These are phyloP conservation scores for Epichloe baconii DNA, from an alignment of 2,329 filamentous ascomycete species.

Conservation along the genomic window DNA sequence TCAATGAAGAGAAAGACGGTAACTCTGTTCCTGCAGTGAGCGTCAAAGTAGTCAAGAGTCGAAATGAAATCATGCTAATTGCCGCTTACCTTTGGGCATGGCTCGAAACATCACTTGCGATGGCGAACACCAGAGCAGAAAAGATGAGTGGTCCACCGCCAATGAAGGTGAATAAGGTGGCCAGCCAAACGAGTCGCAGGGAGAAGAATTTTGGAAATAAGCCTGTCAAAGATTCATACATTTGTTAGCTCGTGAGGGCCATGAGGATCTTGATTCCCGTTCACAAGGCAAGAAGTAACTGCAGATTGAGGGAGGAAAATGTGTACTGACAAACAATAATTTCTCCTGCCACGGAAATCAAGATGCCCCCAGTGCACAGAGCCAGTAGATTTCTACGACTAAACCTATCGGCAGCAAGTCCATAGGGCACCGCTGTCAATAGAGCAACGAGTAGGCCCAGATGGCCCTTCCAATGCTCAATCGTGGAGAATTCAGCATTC, in stretches of 20 bases:
- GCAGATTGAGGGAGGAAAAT: background rate
- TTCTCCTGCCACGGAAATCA: constrained; percentile 3
- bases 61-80: background rate
- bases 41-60: background rate
- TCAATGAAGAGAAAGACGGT: background rate
- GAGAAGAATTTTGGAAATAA: constrained; percentile 1
- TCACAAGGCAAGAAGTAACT: background rate
- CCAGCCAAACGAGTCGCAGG: constrained; percentile 1
- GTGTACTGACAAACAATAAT: constrained; percentile 1
- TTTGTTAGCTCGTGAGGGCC: background rate
- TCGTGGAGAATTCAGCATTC: background rate
- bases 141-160: constrained; percentile 3
- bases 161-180: constrained; percentile 1
- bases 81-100: constrained; percentile 1
- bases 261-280: background rate
- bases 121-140: constrained; percentile 1
- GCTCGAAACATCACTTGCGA: constrained; percentile 3
- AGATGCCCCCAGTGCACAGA: background rate
- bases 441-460: background rate
- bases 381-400: constrained; percentile 4
- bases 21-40: background rate
- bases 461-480: background rate
- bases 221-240: background rate
- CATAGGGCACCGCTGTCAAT: constrained; percentile 3
- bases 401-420: constrained; percentile 4